phyloP scores from a whole-genome alignment of 768 basidiomycete species.

The Pulveroboletus sp. region DNA sequence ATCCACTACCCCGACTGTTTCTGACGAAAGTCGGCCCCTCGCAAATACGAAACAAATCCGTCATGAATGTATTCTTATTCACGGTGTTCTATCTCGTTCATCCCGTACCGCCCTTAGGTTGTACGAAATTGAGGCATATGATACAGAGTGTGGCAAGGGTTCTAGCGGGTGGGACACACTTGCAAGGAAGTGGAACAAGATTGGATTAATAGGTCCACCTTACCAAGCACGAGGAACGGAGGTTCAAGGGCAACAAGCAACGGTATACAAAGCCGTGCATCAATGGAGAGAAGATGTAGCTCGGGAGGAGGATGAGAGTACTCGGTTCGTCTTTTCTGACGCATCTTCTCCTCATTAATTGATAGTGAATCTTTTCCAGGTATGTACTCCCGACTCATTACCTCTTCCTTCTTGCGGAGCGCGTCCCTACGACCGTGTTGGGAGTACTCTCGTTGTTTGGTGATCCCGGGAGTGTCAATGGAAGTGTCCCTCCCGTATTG shows the following conservation, averaged over 20 bases:
- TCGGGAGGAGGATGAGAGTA: slow-evolving; percentile 83
- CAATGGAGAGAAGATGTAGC: slow-evolving; percentile 79
- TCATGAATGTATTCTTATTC: slow-evolving; percentile 42
- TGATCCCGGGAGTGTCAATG: slow-evolving; percentile 10
- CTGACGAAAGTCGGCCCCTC: slow-evolving; percentile 11
- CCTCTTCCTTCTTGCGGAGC: slow-evolving; percentile 69
- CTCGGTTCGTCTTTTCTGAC: slow-evolving; percentile 45
- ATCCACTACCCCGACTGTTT: slow-evolving; percentile 27
- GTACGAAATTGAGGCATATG: slow-evolving; percentile 68
- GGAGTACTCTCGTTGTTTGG: slow-evolving; percentile 56
- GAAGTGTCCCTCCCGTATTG: slow-evolving; percentile 57
- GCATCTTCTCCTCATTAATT: background rate
- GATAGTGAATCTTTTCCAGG: slow-evolving; percentile 31
- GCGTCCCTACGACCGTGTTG: slow-evolving; percentile 60
- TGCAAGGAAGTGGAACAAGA: slow-evolving; percentile 81
- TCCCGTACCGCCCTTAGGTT: slow-evolving; percentile 70
- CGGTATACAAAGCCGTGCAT: slow-evolving; percentile 70
- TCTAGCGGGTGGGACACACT: slow-evolving; percentile 73
- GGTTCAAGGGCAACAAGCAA: slow-evolving; percentile 42
- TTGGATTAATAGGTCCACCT: slow-evolving; percentile 30
- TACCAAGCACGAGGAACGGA: slow-evolving; percentile 31
- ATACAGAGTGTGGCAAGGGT: slow-evolving; percentile 58
- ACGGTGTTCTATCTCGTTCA: slow-evolving; percentile 66
- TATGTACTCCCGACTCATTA: slow-evolving; percentile 74
- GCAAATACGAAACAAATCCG: slow-evolving; percentile 4